Percentiles rank a stretch among this genome's conserved stretches.
These are phyloP conservation scores for Sanghuangporus baumii DNA, from an alignment of 1,284 basidiomycete genomes.

Conservation along the genomic window DNA sequence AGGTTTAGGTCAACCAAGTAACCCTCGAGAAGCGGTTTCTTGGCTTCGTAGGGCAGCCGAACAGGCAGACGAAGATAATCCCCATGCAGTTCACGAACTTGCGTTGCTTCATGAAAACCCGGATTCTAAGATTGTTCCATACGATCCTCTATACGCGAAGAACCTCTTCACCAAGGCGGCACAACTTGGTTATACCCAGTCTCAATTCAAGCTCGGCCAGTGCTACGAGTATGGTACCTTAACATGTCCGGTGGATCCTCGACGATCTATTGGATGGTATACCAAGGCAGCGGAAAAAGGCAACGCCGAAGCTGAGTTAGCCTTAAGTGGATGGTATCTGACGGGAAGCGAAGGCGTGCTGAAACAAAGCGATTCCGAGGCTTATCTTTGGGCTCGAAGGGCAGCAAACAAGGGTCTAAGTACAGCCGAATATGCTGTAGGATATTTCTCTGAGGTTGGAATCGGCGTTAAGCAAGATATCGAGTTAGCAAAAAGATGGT, in stretches of 20 bases:
- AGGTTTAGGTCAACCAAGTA: conserved; percentile 77
- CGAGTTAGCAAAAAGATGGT: conserved; percentile 97
- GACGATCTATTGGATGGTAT: conserved; percentile 95
- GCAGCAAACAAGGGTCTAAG: conserved; percentile 91
- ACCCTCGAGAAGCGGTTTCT: conserved; percentile 86
- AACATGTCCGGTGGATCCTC: conserved; percentile 89
- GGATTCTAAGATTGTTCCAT: conserved; percentile 57
- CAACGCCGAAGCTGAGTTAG: conserved; percentile 91
- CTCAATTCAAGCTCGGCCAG: conserved; percentile 92
- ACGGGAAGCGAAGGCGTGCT: conserved; percentile 93
- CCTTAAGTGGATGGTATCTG: conserved; percentile 96
- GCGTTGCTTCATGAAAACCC: conserved; percentile 85
- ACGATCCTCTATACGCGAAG: conserved; percentile 79
- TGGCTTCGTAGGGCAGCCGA: conserved; percentile 95
- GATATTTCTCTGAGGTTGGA: conserved; percentile 96
- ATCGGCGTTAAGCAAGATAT: conserved; percentile 96
- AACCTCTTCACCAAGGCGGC: conserved; percentile 90
- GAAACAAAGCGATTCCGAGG: conserved; percentile 96
- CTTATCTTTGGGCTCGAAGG: conserved; percentile 92
- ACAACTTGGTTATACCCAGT: conserved; percentile 89
- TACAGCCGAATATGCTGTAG: conserved; percentile 95
- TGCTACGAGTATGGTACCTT: conserved; percentile 93
- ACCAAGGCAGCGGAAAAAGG: conserved; percentile 97
- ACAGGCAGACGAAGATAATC: conserved; percentile 98
- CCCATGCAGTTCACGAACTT: conserved; percentile 96